These are phyloP conservation scores for Erigeron canadensis DNA, from an alignment of 129 eudicot genomes.

Conservation along the genomic window DNA sequence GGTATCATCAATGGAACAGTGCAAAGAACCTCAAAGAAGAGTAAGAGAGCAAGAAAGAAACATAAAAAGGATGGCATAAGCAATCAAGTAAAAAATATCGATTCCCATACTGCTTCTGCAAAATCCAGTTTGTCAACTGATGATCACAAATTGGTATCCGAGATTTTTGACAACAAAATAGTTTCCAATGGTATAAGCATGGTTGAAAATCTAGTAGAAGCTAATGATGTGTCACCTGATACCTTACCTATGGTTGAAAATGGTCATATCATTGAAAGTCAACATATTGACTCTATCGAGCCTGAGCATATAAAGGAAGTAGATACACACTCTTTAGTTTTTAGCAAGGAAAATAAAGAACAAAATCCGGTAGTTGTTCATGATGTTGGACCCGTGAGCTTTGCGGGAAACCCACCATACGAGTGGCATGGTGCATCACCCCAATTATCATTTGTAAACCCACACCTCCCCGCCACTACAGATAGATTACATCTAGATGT, in stretches of 20 bases:
- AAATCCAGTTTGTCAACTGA: slow-evolving; percentile 26
- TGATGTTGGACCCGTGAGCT: slow-evolving; percentile 34
- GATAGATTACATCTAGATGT: slow-evolving; percentile 89
- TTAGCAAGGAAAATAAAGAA: slow-evolving; percentile 37
- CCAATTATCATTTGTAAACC: slow-evolving; percentile 50
- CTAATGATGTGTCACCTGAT: slow-evolving; percentile 22
- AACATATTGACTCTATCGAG: slow-evolving; percentile 18
- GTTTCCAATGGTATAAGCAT: slow-evolving; percentile 13
- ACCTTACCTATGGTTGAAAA: slow-evolving; percentile 25
- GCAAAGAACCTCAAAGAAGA: slow-evolving; percentile 56
- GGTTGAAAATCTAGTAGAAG: slow-evolving; percentile 27
- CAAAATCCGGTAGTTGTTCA: slow-evolving; percentile 33
- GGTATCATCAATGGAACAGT: slow-evolving; percentile 40
- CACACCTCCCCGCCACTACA: slow-evolving; percentile 75
- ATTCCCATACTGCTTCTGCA: slow-evolving; percentile 33
- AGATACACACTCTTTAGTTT: slow-evolving; percentile 29
- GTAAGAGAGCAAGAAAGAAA: slow-evolving; percentile 55
- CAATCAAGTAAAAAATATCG: slow-evolving; percentile 31
- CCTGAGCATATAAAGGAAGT: slow-evolving; percentile 28
- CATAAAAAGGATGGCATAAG: slow-evolving; percentile 39
- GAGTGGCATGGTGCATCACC: slow-evolving; percentile 81
- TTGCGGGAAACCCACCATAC: slow-evolving; percentile 54
- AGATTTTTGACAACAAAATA: slow-evolving; percentile 19
- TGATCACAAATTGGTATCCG: slow-evolving; percentile 7
- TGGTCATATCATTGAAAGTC: slow-evolving; percentile 16